A percentile compares a stretch with the other conserved stretches of the same genome.
phyloP scores from a whole-genome alignment of 2,329 filamentous ascomycete species.

The Trichoderma afroharzianum region DNA sequence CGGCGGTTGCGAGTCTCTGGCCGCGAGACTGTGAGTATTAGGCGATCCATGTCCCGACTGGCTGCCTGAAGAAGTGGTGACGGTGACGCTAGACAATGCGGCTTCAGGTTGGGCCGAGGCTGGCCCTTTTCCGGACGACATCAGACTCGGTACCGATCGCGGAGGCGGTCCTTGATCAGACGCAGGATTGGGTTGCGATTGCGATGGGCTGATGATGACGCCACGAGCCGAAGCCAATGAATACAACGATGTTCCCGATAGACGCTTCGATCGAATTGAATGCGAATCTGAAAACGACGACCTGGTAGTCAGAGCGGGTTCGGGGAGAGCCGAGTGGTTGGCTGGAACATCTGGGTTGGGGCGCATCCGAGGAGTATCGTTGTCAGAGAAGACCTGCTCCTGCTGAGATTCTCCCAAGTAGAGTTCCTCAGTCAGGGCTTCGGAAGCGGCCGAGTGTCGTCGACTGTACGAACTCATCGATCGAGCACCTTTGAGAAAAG shows the following conservation, averaged over 20 bases:
- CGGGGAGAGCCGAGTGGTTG: constrained; percentile 41
- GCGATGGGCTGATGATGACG: constrained; percentile 42
- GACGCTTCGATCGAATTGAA: constrained; percentile 50
- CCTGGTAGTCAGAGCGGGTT: constrained; percentile 44
- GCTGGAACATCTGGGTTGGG: constrained; percentile 29
- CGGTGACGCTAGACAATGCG: constrained; percentile 48
- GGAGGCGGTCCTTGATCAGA: constrained; percentile 45
- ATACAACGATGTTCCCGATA: constrained; percentile 71
- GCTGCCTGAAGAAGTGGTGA: constrained; percentile 49
- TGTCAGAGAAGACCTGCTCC: constrained; percentile 44
- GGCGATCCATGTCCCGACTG: constrained; percentile 38
- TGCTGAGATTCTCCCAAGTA: constrained; percentile 37
- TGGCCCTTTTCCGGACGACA: constrained; percentile 43
- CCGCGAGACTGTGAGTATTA: constrained; percentile 43
- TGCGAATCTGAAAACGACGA: constrained; percentile 51
- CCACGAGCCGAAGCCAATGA: constrained; percentile 62
- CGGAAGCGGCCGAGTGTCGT: constrained; percentile 41
- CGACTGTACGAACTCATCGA: constrained; percentile 40
- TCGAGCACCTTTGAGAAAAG: constrained; percentile 41
- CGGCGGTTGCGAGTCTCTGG: constrained; percentile 40
- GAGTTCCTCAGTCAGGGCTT: constrained; percentile 39
- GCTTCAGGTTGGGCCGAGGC: constrained; percentile 47
- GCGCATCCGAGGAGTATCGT: constrained; percentile 45
- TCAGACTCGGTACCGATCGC: constrained; percentile 44
- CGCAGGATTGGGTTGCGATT: constrained; percentile 49